Evolutionary conservation across 2,329 filamentous ascomycete species (phyloP).

Genomic region (Phaeophleospora eucalypticola): DNA sequence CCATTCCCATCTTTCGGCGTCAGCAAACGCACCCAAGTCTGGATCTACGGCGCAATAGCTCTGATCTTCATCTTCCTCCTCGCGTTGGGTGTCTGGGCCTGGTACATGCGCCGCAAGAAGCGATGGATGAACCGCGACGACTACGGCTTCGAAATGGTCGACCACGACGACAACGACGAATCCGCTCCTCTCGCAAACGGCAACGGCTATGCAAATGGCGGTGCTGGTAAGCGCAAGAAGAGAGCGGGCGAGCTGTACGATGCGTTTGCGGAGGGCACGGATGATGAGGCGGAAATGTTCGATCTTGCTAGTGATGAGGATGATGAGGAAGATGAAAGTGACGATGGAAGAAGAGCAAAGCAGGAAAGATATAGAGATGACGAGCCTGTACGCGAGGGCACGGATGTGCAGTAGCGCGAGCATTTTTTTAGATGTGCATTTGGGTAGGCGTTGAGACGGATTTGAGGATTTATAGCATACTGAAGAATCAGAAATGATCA

Average conservation of each 20-base stretch:
- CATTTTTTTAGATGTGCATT: neutral
- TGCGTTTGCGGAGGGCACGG: slow-evolving; percentile 91
- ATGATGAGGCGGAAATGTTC: slow-evolving; percentile 54
- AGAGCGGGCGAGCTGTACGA: slow-evolving; percentile 91
- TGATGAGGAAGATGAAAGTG: slow-evolving; percentile 19
- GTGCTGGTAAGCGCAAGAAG: slow-evolving; percentile 44
- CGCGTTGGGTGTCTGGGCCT: slow-evolving; percentile 69
- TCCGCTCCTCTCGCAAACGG: slow-evolving; percentile 20
- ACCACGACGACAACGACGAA: slow-evolving; percentile 59
- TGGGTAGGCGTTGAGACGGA: neutral
- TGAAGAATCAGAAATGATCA: no score
- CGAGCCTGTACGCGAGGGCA: slow-evolving; percentile 12
- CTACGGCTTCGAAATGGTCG: slow-evolving; percentile 92
- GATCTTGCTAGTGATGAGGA: slow-evolving; percentile 23
- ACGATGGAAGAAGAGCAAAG: slow-evolving; percentile 5
- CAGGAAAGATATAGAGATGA: slow-evolving; percentile 22
- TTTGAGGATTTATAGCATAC: no score
- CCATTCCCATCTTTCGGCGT: slow-evolving; percentile 88
- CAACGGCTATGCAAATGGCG: slow-evolving; percentile 40
- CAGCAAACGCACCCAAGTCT: slow-evolving; percentile 79
- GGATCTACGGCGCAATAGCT: slow-evolving; percentile 86
- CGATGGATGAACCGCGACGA: slow-evolving; percentile 60
- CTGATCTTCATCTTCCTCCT: slow-evolving; percentile 81
- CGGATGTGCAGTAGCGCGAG: slow-evolving; percentile 1
- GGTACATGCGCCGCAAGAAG: slow-evolving; percentile 69